Conservation (phyloP, 345 rosid species). For the Acer campestre region DNA sequence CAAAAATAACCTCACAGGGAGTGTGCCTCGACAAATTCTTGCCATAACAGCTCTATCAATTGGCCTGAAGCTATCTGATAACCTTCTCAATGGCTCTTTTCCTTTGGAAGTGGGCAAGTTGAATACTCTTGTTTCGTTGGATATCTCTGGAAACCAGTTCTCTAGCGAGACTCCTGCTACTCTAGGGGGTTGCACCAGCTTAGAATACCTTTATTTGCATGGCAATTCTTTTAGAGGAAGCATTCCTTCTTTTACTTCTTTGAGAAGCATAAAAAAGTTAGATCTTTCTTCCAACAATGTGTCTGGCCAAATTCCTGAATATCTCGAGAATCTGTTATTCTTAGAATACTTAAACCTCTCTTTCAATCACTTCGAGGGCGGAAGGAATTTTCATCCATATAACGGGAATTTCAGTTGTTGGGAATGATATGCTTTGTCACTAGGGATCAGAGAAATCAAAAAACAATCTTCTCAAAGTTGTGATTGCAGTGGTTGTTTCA, state of each 20-base stretch:
- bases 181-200: constrained; percentile 14
- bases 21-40: constrained; percentile 14
- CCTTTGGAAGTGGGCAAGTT: constrained; percentile 14
- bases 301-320: background rate
- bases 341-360: constrained; percentile 11
- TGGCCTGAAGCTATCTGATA: constrained; percentile 2
- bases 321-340: constrained; percentile 3
- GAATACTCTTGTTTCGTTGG: background rate
- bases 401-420: constrained; percentile 1
- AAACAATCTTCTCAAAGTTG: background rate
- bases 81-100: constrained; percentile 14
- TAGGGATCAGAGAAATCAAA: constrained; percentile 14
- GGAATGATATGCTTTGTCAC: constrained; percentile 23
- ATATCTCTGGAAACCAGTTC: background rate
- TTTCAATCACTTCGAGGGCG: constrained; percentile 9
- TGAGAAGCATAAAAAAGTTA: constrained; percentile 8
- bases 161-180: constrained; percentile 7
- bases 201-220: background rate
- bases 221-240: constrained; percentile 11
- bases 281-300: constrained; percentile 1
- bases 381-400: constrained; percentile 14
- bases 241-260: constrained; percentile 23
- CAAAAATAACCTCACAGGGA: constrained; percentile 19
- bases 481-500: background rate
- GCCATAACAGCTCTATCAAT: constrained; percentile 2